phyloP scores from a whole-genome alignment of 306 rosid genomes.

The cucumber (Cucumis sativus) region Cucumber_9930_V3 NC_026655.2:7636501-7637000 shows the following conservation, averaged over 20 bases:
- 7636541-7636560: neutral
- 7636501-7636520: neutral
- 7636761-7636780: neutral
- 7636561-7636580: neutral
- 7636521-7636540: neutral
- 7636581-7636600: neutral
- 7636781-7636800: neutral
- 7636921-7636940: slow-evolving; percentile 82
- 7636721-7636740: neutral
- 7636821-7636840: slow-evolving; percentile 75
- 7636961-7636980: neutral
- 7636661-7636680: neutral
- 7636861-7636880: slow-evolving; percentile 95
- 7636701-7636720: neutral
- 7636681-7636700: neutral
- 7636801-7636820: neutral
- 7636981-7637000: neutral
- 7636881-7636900: slow-evolving; percentile 77
- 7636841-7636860: slow-evolving; percentile 86
- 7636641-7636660: neutral
- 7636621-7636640: neutral
- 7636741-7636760: neutral
- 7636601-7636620: neutral
- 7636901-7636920: slow-evolving; percentile 76
- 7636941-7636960: slow-evolving; percentile 14